phyloP scores from a whole-genome alignment of 116 monocot species.

The Posidonia oceanica region DNA sequence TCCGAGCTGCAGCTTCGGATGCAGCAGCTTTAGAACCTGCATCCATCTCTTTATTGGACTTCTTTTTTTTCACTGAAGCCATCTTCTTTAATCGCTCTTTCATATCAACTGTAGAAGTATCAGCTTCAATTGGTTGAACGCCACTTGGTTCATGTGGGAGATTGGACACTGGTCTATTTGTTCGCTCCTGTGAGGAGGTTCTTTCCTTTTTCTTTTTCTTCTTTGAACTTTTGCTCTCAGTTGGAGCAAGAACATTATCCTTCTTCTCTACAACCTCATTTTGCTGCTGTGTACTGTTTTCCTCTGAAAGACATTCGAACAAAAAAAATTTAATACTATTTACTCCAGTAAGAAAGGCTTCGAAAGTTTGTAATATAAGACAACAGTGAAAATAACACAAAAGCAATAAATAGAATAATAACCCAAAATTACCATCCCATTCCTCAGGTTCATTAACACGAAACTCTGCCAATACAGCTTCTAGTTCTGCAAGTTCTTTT shows the following conservation, averaged over 20 bases:
- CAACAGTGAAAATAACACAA: background rate
- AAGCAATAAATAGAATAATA: too few species aligned
- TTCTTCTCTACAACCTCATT: slow-evolving; percentile 28
- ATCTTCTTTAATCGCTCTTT: slow-evolving; percentile 55
- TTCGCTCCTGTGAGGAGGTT: slow-evolving; percentile 16
- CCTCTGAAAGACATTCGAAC: slow-evolving; percentile 8
- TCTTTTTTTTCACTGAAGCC: slow-evolving; percentile 58
- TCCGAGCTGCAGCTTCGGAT: slow-evolving; percentile 69
- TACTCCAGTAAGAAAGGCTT: too few species aligned
- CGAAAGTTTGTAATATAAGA: too few species aligned
- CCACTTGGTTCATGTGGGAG: slow-evolving; percentile 11
- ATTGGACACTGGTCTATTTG: background rate
- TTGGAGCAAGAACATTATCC: slow-evolving; percentile 22
- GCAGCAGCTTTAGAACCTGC: slow-evolving; percentile 47
- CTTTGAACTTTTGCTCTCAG: slow-evolving; percentile 68
- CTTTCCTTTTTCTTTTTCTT: slow-evolving; percentile 92
- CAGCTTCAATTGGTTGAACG: slow-evolving; percentile 17
- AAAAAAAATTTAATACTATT: background rate
- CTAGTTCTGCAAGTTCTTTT: slow-evolving; percentile 78
- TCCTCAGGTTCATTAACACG: slow-evolving; percentile 24
- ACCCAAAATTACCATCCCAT: slow-evolving; percentile 5
- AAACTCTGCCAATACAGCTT: slow-evolving; percentile 73
- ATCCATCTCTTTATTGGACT: slow-evolving; percentile 50
- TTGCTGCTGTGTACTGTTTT: slow-evolving; percentile 27
- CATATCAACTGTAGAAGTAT: slow-evolving; percentile 24